phyloP scores from a whole-genome alignment of 2,329 filamentous ascomycete genomes.

The Paecilomyces sp. region DNA sequence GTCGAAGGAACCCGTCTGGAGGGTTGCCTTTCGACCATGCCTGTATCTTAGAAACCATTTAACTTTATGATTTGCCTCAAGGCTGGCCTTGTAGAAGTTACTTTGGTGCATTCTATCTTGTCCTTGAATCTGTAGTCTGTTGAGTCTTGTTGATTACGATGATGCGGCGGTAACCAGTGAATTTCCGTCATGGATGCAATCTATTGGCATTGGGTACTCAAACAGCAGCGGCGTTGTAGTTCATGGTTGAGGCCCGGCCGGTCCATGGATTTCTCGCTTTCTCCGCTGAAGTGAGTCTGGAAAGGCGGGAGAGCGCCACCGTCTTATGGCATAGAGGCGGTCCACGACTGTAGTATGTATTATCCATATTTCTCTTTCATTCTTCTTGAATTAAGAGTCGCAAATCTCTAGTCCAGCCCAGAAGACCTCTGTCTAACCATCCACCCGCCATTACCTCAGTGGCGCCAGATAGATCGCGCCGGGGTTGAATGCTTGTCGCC shows the following conservation, averaged over 20 bases:
- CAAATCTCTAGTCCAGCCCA: background rate
- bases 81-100: constrained; percentile 13
- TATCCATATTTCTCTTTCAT: background rate
- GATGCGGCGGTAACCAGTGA: background rate
- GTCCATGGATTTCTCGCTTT: background rate
- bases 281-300: background rate
- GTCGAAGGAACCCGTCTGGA: constrained; percentile 7
- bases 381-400: background rate
- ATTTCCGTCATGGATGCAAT: background rate
- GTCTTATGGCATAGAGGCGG: background rate
- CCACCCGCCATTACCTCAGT: background rate
- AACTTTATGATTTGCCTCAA: constrained; percentile 29
- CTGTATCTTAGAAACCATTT: constrained; percentile 36
- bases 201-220: background rate
- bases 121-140: background rate
- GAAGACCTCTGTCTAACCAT: background rate
- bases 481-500: background rate
- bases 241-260: background rate
- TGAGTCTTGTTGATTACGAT: background rate
- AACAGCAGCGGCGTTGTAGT: background rate
- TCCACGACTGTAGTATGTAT: background rate
- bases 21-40: constrained; percentile 27
- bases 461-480: background rate
- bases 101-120: background rate
- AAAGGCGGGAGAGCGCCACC: background rate